Percentiles rank a stretch among this genome's conserved stretches.
phyloP scores from a whole-genome alignment of 768 basidiomycete species.

The Pluteus cervinus region DNA sequence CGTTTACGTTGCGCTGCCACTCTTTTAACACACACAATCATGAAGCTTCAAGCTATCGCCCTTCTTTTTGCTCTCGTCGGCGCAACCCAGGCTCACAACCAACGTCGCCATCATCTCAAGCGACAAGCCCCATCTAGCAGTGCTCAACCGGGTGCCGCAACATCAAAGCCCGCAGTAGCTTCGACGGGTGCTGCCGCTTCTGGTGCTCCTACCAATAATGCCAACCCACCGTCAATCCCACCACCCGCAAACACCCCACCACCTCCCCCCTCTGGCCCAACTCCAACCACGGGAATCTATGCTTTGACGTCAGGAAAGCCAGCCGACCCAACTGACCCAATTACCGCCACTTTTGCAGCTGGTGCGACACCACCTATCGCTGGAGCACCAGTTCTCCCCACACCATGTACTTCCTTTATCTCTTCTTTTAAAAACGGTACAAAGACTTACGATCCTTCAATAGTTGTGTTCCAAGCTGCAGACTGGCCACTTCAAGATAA shows the following conservation, averaged over 20 bases:
- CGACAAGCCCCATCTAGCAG: slow-evolving; percentile 20
- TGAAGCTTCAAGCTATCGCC: slow-evolving; percentile 40
- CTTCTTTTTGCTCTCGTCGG: slow-evolving; percentile 39
- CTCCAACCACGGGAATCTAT: slow-evolving; percentile 4
- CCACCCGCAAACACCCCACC: neutral
- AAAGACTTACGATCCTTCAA: neutral
- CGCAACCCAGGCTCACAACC: slow-evolving; percentile 28
- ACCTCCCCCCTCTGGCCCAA: slow-evolving; percentile 1
- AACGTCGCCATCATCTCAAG: too few species aligned
- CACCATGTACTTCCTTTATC: slow-evolving; percentile 37
- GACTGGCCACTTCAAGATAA: slow-evolving; percentile 63
- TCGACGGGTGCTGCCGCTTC: slow-evolving; percentile 1
- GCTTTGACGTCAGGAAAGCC: slow-evolving; percentile 6
- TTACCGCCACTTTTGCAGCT: slow-evolving; percentile 5
- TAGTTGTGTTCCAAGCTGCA: slow-evolving; percentile 39
- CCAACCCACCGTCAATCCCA: neutral
- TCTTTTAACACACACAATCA: slow-evolving; percentile 20
- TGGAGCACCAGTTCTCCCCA: slow-evolving; percentile 64
- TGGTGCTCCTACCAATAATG: neutral
- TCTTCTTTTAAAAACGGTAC: slow-evolving; percentile 1
- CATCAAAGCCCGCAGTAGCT: neutral
- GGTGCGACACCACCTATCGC: slow-evolving; percentile 58
- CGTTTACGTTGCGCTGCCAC: slow-evolving; percentile 2
- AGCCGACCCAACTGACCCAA: slow-evolving; percentile 1
- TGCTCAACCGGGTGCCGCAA: neutral